Base-by-base conservation (phyloP, 148 eudicot species). In the Camellia lanceoleosa region DNA sequence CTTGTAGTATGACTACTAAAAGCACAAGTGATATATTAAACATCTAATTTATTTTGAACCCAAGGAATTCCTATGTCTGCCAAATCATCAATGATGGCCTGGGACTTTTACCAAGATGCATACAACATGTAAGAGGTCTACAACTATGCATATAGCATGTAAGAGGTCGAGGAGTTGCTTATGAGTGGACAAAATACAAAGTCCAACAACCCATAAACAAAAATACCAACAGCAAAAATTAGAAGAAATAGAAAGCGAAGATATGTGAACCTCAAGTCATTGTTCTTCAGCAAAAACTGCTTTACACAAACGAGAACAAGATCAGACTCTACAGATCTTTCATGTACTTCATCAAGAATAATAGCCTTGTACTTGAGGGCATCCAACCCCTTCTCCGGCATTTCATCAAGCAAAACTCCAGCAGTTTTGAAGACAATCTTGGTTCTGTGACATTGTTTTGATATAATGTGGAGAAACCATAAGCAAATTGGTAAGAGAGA, bases 271-370 rank as follows among this genome's bases (percentile, higher is more conserved):
- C 99, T 92, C 78, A 95, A 80, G 86, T 90, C 90, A 9, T 84
- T 88, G 66, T 89, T 87, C 83, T 83, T 91, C 19, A 92, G 86
- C 82, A 95, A 85, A 87, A 90, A 91, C 83, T 95, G 99, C 87
- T 95, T 95, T 70, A 93, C 87, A 71, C 99, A 93, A 80, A 93
- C 94, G 83, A 95, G 97, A 81, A 92, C 97, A 86, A 95, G 97
- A 88, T 95, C 99, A 59, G 97, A 95, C 89, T 95, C 97, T 23
- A 92, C 94, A 74, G 99, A 95, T 92, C 97, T 91, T 90, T 95
- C 99, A 85, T 95, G 99, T 79, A 95, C 97, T 92, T 95, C 99
- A 62, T 95, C 99, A 68, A 95, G 90, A 82, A 95, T 92, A 79
- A 95, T 93, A 66, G 86, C 95, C 83, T 95, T 95, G 92, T 93